Evolutionary conservation across 441 rosid species (phyloP).

Genomic region (Populus trichocarpa): DNA sequence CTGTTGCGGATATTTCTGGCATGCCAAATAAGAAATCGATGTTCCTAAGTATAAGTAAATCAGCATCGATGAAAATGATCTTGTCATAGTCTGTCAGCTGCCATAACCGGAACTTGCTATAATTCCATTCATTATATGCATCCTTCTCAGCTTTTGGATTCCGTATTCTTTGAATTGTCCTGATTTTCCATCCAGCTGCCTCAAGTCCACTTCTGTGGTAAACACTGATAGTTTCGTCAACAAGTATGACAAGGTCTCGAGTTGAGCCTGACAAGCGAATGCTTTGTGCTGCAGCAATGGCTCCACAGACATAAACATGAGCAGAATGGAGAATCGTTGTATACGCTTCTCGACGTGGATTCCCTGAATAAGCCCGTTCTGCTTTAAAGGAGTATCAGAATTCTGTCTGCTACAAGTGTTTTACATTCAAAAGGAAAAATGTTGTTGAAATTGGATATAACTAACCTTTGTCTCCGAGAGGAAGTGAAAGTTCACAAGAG

Average conservation of each 20-base stretch:
- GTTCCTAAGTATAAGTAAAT: conserved; percentile 72
- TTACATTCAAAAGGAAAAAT: background rate
- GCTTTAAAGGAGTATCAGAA: conserved; percentile 15
- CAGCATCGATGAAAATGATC: conserved; percentile 87
- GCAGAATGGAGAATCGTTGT: conserved; percentile 94
- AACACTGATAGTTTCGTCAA: conserved; percentile 65
- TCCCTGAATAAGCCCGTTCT: conserved; percentile 50
- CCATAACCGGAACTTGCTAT: conserved; percentile 91
- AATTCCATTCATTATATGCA: conserved; percentile 93
- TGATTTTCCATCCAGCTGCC: conserved; percentile 87
- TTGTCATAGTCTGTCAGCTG: conserved; percentile 87
- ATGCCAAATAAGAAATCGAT: conserved; percentile 77
- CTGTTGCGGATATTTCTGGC: conserved; percentile 94
- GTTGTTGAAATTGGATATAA: background rate
- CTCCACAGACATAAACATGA: conserved; percentile 89
- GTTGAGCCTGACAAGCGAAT: conserved; percentile 79
- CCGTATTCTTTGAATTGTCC: conserved; percentile 74
- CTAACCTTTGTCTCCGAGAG: conserved; percentile 63
- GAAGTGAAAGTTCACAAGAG: conserved; percentile 89
- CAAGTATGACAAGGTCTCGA: conserved; percentile 83
- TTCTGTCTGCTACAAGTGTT: background rate
- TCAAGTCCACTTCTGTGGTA: conserved; percentile 88
- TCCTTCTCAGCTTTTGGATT: conserved; percentile 93
- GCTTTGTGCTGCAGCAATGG: conserved; percentile 88
- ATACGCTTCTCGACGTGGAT: conserved; percentile 66